A percentile compares a stretch with the other conserved stretches of the same genome.
These are phyloP conservation scores for Strobilomyces echinocephalus DNA, from an alignment of 768 basidiomycete species.

Conservation along the genomic window DNA sequence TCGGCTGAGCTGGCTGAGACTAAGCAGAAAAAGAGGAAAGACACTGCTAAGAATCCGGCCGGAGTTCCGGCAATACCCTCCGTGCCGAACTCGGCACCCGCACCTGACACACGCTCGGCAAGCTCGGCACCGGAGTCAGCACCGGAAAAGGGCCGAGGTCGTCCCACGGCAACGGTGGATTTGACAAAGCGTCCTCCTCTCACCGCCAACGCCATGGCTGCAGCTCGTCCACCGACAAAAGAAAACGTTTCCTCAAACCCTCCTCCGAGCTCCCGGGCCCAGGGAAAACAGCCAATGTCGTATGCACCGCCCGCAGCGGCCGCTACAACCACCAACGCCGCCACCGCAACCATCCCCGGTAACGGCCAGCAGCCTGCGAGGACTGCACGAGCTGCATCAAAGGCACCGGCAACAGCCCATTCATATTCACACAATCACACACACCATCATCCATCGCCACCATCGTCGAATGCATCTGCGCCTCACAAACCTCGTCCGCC, in stretches of 20 bases:
- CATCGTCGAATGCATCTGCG: conserved; percentile 33
- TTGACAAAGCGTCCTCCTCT: conserved; percentile 38
- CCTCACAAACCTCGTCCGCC: conserved; percentile 31
- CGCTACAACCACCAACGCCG: conserved; percentile 31
- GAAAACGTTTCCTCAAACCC: conserved; percentile 35
- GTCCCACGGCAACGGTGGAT: conserved; percentile 31
- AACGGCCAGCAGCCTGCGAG: conserved; percentile 32
- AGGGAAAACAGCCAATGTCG: conserved; percentile 91
- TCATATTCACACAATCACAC: conserved; percentile 45
- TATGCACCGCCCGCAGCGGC: conserved; percentile 37
- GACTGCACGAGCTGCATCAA: conserved; percentile 50
- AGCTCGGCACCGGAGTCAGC: conserved; percentile 30
- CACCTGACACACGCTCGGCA: conserved; percentile 22
- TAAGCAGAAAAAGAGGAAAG: conserved; percentile 47
- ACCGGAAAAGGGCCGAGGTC: conserved; percentile 31
- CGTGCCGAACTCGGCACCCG: conserved; percentile 27
- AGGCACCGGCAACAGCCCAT: conserved; percentile 52
- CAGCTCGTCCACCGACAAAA: conserved; percentile 37
- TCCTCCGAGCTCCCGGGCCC: conserved; percentile 75
- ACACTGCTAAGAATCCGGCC: conserved; percentile 20
- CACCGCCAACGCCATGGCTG: conserved; percentile 40
- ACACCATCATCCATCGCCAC: conserved; percentile 51
- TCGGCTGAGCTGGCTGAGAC: conserved; percentile 20
- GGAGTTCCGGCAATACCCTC: conserved; percentile 22
- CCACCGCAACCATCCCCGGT: conserved; percentile 26